Evolutionary conservation across 768 basidiomycete genomes (phyloP).

Genomic region (Panus rudis): DNA sequence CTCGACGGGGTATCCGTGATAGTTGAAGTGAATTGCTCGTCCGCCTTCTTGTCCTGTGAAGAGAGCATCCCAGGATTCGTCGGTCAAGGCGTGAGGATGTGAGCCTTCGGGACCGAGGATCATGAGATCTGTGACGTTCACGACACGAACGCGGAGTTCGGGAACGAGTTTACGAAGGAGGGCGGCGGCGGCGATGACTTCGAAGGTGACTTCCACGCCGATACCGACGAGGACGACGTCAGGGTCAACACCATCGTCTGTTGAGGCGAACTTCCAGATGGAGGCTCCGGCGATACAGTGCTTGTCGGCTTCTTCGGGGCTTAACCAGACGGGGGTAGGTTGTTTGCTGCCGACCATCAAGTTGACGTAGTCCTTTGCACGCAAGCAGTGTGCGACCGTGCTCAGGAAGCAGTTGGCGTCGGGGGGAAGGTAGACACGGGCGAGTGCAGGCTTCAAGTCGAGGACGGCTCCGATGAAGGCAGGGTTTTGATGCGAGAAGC

Average conservation of each 20-base stretch:
- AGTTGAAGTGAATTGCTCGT: constrained; percentile 70
- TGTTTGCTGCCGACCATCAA: constrained; percentile 88
- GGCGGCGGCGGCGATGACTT: constrained; percentile 81
- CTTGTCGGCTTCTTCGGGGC: constrained; percentile 66
- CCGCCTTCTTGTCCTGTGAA: constrained; percentile 56
- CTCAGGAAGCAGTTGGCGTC: constrained; percentile 85
- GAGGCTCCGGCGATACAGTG: constrained; percentile 87
- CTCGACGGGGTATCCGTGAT: constrained; percentile 76
- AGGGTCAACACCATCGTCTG: constrained; percentile 62
- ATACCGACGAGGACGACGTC: constrained; percentile 83
- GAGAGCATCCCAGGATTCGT: constrained; percentile 55
- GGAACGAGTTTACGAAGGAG: constrained; percentile 67
- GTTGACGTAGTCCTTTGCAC: constrained; percentile 82
- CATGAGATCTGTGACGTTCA: constrained; percentile 89
- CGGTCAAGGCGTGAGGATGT: constrained; percentile 69
- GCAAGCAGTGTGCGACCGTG: constrained; percentile 76
- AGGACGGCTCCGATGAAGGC: constrained; percentile 85
- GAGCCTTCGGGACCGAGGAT: constrained; percentile 61
- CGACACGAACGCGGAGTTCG: constrained; percentile 72
- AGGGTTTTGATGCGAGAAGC: constrained; percentile 85
- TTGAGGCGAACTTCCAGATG: constrained; percentile 78
- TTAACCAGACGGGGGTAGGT: constrained; percentile 72
- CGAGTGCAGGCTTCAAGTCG: constrained; percentile 61
- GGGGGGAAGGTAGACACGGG: constrained; percentile 81
- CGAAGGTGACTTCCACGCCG: constrained; percentile 84